Conservation (phyloP, 108 stramenopile genomes). For the Skeletonema marinoi region DNA sequence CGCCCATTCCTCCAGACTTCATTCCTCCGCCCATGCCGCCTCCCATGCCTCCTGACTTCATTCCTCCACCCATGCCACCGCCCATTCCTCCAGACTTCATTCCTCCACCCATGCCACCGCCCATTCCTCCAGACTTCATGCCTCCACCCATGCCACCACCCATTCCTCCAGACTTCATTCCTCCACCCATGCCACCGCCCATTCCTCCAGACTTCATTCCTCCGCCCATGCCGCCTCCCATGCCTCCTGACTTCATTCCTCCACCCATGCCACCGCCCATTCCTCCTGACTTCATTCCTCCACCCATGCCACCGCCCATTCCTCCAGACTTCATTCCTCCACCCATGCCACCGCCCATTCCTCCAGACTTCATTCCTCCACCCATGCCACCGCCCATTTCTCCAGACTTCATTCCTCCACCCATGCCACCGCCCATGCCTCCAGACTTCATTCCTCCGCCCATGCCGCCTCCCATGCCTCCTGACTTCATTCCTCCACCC, state of each 20-base stretch:
- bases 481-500: neutral
- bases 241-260: neutral
- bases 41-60: no score
- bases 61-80: neutral
- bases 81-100: neutral
- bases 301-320: neutral
- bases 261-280: neutral
- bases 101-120: neutral
- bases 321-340: neutral
- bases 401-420: neutral
- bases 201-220: no score
- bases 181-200: neutral
- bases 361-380: neutral
- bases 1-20: neutral
- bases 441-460: neutral
- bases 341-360: neutral
- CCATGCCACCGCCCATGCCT: neutral
- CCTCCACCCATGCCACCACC: neutral
- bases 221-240: neutral
- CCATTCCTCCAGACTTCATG: neutral
- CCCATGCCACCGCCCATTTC: neutral
- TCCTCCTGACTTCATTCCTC: neutral
- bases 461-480: neutral
- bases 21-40: no score
- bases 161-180: neutral